Evolutionary conservation across 441 rosid genomes (phyloP), one percentile per base, ranked within the genome.

Genomic region (Eruca vesicaria): DNA sequence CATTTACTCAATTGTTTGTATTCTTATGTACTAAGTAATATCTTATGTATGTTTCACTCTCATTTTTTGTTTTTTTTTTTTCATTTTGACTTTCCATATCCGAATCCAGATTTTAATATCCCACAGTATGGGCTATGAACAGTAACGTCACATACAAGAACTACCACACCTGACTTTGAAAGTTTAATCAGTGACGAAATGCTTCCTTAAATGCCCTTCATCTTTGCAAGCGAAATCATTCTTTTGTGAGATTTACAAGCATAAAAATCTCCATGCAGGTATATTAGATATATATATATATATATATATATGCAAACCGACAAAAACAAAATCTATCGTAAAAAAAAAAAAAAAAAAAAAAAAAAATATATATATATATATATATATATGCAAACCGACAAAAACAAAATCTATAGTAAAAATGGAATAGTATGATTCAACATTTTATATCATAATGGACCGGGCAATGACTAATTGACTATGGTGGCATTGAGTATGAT

Each of bases 1-100:
- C 73, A 66, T 70, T 28, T 52, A 66, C 45, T 78, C 56, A 35
- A 14, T 65, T 73, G 32, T 73, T 73, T 74, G 72, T 79, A 74
- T 74, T 75, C 15, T 69, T 55, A 67, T 79, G 69, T 72, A 52
- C 14, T 50, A 66, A 60, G 58, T 69, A 56, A 43, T 75, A 57
- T 70, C 53, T 69, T 69, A 16, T 6, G 61, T 20, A 68, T 68
- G 57, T 72, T 67, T 78, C 74, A 53, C 45, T 68, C 53, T 73
- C 81, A 67, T 53, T 66, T 29, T 26, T 29, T 2, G 4, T 28
- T 29, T 59, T 65, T 35, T 71, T 32, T 31, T 31, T 16, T 10
- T 32, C 64, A 41, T 18, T 70, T 64, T 33, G 56, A 16, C 48
- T 64, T 77, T 71, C 76, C 15, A 48, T 52, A 65, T 72, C 70